phyloP scores from a whole-genome alignment of 2,329 filamentous ascomycete species.

The Botrytis paeoniae region DNA sequence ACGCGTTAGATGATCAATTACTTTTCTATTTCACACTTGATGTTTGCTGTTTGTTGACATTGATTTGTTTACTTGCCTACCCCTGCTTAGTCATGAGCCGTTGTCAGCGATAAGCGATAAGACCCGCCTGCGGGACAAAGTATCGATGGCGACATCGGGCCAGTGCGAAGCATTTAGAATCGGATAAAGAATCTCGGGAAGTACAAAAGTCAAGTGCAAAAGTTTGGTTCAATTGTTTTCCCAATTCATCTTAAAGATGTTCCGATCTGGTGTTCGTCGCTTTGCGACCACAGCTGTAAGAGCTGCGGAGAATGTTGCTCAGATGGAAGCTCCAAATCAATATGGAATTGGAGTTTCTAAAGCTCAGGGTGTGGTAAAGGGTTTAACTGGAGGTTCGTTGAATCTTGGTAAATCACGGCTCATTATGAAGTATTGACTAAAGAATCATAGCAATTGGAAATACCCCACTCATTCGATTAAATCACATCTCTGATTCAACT shows the following conservation, averaged over 20 bases:
- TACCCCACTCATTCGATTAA: constrained; percentile 88
- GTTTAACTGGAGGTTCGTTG: constrained; percentile 62
- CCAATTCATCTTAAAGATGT: constrained; percentile 44
- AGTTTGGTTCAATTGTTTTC: neutral
- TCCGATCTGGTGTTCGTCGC: constrained; percentile 52
- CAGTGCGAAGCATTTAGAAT: neutral
- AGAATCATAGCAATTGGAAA: constrained; percentile 79
- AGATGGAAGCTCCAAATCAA: constrained; percentile 48
- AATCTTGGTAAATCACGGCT: neutral
- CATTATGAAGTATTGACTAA: constrained; percentile 22
- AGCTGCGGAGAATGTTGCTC: constrained; percentile 45
- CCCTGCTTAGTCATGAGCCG: constrained; percentile 16
- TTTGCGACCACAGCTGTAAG: constrained; percentile 54
- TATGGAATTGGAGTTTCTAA: constrained; percentile 63
- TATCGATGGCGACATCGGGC: neutral
- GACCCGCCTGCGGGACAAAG: constrained; percentile 1
- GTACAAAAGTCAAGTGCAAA: neutral
- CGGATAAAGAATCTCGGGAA: constrained; percentile 8
- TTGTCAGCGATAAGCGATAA: constrained; percentile 18
- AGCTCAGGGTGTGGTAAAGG: constrained; percentile 63
- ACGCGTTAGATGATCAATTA: neutral
- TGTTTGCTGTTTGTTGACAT: constrained; percentile 18
- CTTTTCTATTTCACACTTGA: constrained; percentile 10
- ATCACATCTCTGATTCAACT: constrained; percentile 82
- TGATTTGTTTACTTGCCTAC: constrained; percentile 18